Conservation (phyloP, 768 basidiomycete genomes). For the Russula brevipes region DNA sequence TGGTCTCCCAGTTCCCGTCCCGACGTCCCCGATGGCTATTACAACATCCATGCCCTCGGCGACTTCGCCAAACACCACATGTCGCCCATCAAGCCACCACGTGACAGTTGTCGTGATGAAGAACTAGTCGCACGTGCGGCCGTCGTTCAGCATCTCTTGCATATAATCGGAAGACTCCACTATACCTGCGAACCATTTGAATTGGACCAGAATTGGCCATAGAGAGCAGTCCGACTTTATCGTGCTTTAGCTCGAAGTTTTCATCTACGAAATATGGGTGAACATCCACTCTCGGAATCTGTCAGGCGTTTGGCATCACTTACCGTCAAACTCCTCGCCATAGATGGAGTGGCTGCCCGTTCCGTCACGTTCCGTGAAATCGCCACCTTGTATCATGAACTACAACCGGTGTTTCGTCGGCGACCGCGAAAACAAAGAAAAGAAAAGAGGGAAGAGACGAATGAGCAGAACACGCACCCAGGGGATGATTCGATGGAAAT, state of each 20-base stretch:
- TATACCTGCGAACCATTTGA: conserved; percentile 47
- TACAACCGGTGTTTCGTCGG: conserved; percentile 9
- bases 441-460: too few species aligned
- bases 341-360: conserved; percentile 40
- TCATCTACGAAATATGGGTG: conserved; percentile 33
- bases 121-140: too few species aligned
- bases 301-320: neutral
- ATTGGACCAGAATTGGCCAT: conserved; percentile 49
- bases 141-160: too few species aligned
- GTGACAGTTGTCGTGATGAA: too few species aligned
- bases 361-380: conserved; percentile 36
- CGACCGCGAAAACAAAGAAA: neutral
- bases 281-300: neutral
- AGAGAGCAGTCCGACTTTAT: conserved; percentile 40
- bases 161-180: too few species aligned
- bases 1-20: too few species aligned
- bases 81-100: too few species aligned
- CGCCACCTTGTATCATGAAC: conserved; percentile 41
- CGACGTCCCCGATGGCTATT: too few species aligned
- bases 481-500: conserved; percentile 58
- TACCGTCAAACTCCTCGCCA: conserved; percentile 35
- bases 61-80: too few species aligned
- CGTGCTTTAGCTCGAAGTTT: conserved; percentile 36
- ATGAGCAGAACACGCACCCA: conserved; percentile 32
- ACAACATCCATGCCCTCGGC: too few species aligned